These are phyloP conservation scores for Cyclostephanos invisitatus DNA, from an alignment of 108 stramenopile species.

Conservation along the genomic window DNA sequence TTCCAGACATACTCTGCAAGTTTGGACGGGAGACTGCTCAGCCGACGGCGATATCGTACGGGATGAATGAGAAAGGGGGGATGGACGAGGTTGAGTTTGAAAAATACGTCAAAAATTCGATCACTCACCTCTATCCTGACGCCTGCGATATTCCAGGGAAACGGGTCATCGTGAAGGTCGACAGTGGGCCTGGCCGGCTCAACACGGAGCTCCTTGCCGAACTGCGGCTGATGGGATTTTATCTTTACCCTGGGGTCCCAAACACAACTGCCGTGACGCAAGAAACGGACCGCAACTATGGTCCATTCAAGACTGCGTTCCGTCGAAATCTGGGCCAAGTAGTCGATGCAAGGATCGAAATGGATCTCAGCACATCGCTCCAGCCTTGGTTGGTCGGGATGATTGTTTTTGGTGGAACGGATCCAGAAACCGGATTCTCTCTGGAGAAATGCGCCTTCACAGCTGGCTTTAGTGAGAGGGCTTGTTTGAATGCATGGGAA, in stretches of 20 bases:
- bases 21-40: constrained; percentile 11
- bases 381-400: constrained; percentile 6
- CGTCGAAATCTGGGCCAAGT: background rate
- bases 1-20: constrained; percentile 17
- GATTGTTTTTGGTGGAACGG: constrained; percentile 19
- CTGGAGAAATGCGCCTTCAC: background rate
- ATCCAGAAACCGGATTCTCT: background rate
- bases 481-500: constrained; percentile 7
- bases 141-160: constrained; percentile 19
- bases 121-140: constrained; percentile 28
- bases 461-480: background rate
- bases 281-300: constrained; percentile 24
- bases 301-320: constrained; percentile 24
- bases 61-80: constrained; percentile 26
- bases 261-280: constrained; percentile 23
- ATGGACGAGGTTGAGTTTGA: constrained; percentile 22
- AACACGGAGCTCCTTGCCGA: constrained; percentile 12
- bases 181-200: constrained; percentile 34
- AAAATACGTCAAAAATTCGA: constrained; percentile 15
- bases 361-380: background rate
- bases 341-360: background rate
- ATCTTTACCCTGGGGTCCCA: constrained; percentile 18
- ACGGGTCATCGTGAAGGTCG: constrained; percentile 22
- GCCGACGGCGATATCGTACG: constrained; percentile 4
- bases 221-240: constrained; percentile 11